These are phyloP conservation scores for Pontederia paniculata DNA, from an alignment of 176 grass and related monocot genomes.

Conservation along the genomic window DNA sequence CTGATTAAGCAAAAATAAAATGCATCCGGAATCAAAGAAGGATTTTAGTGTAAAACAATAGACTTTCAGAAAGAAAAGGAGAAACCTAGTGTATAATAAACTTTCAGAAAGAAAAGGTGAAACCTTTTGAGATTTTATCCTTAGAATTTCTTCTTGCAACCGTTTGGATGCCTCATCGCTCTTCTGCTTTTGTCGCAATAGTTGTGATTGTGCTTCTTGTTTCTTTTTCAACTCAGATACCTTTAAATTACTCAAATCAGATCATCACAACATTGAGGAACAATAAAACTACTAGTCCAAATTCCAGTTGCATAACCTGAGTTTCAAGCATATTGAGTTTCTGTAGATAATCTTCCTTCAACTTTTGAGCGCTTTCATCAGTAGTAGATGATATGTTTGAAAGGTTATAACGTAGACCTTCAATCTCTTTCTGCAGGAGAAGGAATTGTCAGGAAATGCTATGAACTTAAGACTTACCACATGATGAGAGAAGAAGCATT, in stretches of 20 bases:
- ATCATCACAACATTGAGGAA: slow-evolving; percentile 7
- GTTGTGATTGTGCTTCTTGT: slow-evolving; percentile 70
- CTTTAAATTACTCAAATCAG: slow-evolving; percentile 28
- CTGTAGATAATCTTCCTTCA: slow-evolving; percentile 79
- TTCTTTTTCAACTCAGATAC: slow-evolving; percentile 84
- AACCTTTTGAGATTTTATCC: slow-evolving; percentile 94
- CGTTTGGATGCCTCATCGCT: slow-evolving; percentile 71
- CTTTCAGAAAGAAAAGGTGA: not conserved
- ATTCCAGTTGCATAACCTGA: slow-evolving; percentile 37
- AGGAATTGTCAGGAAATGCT: slow-evolving; percentile 2
- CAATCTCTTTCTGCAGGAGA: slow-evolving; percentile 89
- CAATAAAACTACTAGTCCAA: slow-evolving; percentile 1
- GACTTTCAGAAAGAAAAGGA: not conserved
- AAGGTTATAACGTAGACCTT: slow-evolving; percentile 60
- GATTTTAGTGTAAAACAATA: not conserved
- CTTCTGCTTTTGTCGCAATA: slow-evolving; percentile 78
- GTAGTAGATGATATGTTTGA: slow-evolving; percentile 44
- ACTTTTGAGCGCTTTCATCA: slow-evolving; percentile 58
- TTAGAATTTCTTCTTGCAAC: slow-evolving; percentile 79
- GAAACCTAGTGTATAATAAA: slow-evolving; percentile 9
- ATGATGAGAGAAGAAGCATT: slow-evolving; percentile 3
- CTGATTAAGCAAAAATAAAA: slow-evolving; percentile 22
- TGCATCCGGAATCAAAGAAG: not conserved
- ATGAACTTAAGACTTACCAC: not conserved
- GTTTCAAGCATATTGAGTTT: slow-evolving; percentile 76